Base-by-base conservation (phyloP, 1,284 basidiomycete species). In the Tetrapyrgos nigripes region DNA sequence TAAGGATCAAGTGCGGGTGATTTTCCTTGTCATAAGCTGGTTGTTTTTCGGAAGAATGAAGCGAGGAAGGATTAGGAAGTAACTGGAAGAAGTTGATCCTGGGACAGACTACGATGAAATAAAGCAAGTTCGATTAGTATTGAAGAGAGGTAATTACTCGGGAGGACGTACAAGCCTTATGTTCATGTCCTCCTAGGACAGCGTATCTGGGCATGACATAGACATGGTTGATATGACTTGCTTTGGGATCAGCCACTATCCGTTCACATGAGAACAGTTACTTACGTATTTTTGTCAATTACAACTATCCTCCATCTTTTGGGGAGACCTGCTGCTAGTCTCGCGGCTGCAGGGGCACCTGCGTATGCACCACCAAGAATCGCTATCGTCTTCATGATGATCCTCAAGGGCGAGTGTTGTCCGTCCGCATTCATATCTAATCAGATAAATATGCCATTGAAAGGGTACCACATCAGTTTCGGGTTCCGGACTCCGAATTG, bases 211-310 rank as follows among this genome's bases (percentile, higher is more conserved):
- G 86, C 50, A 89, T 78, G 52, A 84, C 82, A 70, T 89, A 88
- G 4, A 87, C 76, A 67, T 87, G n/a, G n/a, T n/a, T n/a, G n/a
- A n/a, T n/a, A n/a, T n/a, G n/a, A n/a, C n/a, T n/a, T n/a, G n/a
- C n/a, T n/a, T n/a, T n/a, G n/a, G n/a, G n/a, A n/a, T n/a, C n/a
- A n/a, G 45, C 17, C 21, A 40, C 10, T 21, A 27, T 37, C 14
- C n/a, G 24, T 19, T 55, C 46, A 23, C 33, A 50, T 44, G 44
- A 28, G 44, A 45, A 44, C 19, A 23, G 24, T 24, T 10, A 73
- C 80, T 57, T 66, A 87, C 76, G 85, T 83, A 65, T 92, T 91
- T 55, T 89, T 76, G 66, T 92, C 90, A 43, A 92, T 79, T n/a
- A 88, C 75, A n/a, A 92, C 79, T 35, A 92, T 78, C 45, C 83